Evolutionary conservation across 2,329 filamentous ascomycete genomes (phyloP), one percentile per base, ranked within the genome.

Genomic region (Paracoccidioides lutzii): DNA sequence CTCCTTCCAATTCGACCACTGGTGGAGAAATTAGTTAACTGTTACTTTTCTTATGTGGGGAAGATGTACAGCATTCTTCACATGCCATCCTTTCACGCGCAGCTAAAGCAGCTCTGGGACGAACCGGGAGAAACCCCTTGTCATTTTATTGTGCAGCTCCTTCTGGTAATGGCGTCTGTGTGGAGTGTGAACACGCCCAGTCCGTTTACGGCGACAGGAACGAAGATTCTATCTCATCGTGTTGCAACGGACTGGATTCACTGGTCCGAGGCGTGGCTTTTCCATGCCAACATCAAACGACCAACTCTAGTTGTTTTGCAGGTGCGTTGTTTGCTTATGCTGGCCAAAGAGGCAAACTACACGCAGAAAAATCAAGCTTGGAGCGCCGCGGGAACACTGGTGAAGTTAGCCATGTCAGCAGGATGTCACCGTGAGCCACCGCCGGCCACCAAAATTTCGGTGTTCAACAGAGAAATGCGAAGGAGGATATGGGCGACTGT

Each of bases 231-330:
- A 3, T 59, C 56, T 22, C 42, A 63, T 60, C 48, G 66, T 65
- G 52, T 67, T 1, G 69, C 67, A 1, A 54, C 69, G 30, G 85
- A 88, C 63, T 96, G 90, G 67, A 88, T 97, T 57, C 81, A 85
- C 51, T 94, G 97, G 83, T 88, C 90, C 2, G 91, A 96, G 67
- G 82, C 84, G 2, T 85, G 96, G 58, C 76, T 97, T 43, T 88
- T 94, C 64, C 86, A 91, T 65, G 87, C 90, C 0, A 81, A 74
- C 48, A 73, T 77, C 45, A 82, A 81, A 62, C 75, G 78, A 14
- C 72, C 78, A 3, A 76, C 75, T 2, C 67, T 79, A 1, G 66
- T 64, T 2, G 71, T 75, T 56, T 74, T 80, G 43, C 78, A 80
- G 38, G 66, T 80, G 3, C 72, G 76, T 12, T 76, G 78, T 53